Evolutionary conservation across 805 yeast species (phyloP), one percentile per base, ranked within the genome.

Genomic region (Metschnikowia arizonensis): DNA sequence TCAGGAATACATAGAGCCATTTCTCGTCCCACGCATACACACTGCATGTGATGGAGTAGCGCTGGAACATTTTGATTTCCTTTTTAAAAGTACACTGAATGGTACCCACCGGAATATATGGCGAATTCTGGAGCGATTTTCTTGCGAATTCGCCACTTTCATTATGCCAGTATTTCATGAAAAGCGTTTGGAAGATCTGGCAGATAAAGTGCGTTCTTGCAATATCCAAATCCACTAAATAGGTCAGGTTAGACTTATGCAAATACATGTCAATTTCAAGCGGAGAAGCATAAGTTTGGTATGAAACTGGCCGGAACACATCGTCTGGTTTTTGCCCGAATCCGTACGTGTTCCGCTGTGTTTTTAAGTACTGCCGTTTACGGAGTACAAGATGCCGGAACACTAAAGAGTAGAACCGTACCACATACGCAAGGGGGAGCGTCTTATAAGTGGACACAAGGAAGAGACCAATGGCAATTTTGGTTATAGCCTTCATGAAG

Each of bases 181-280:
- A 80, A 46, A 79, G 68, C 51, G 74, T 75, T 55, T 79, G 82
- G 55, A 90, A 78, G 4, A 79, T 65, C 36, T 66, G 62, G 19
- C 78, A 65, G 67, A 88, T 67, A 44, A 83, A 63, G 46, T 81
- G 79, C 6, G 85, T 73, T 59, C 97, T 78, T 2, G 87, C 81
- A 50, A 88, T 72, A 60, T 90, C 97, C 60, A 88, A 69, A 53
- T 90, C 97, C 15, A 73, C 66, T 57, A 85, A 84, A 64, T 90
- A 91, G 1, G 96, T 85, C 5, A 91, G 81, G 62, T 91, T 91
- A 46, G 85, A 80, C 68, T 90, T 91, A 69, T 90, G 98, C 39
- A 88, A 56, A 59, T 88, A 88, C 69, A 86, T 77, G 63, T 90
- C 97, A 59, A 88, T 81, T 60, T 90, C 97, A 57, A 85, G 65